Conservation (phyloP, 148 eudicot genomes). For the Arctostaphylos glauca region DNA sequence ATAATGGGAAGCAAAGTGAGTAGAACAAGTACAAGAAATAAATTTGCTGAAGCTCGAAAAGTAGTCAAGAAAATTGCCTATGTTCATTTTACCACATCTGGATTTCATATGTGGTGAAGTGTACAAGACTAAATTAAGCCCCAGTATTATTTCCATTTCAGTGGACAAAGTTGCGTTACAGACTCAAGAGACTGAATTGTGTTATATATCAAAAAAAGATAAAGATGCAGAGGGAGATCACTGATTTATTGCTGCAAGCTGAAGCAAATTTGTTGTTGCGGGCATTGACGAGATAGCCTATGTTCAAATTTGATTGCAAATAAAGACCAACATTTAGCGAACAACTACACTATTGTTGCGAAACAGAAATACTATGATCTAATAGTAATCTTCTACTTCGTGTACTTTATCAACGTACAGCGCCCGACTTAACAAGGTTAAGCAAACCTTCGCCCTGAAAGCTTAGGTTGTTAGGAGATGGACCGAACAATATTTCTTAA, state of each 20-base stretch:
- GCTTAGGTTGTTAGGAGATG: background rate
- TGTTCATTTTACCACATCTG: background rate
- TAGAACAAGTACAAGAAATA: background rate
- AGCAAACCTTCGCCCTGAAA: background rate
- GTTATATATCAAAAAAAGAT: background rate
- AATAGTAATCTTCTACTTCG: background rate
- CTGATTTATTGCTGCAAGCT: too few relatives aligned
- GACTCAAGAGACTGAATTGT: too few relatives aligned
- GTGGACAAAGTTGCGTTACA: background rate
- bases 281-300: background rate
- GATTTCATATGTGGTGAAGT: background rate
- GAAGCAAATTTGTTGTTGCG: too few relatives aligned
- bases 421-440: background rate
- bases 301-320: background rate
- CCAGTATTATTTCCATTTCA: background rate
- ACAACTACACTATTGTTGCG: background rate
- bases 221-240: background rate
- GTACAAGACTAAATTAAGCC: background rate
- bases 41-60: too few relatives aligned
- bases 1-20: background rate
- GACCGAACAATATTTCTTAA: too few relatives aligned
- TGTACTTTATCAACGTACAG: background rate
- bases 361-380: too few relatives aligned
- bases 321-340: background rate
- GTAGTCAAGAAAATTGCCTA: background rate